These are phyloP conservation scores for Geotrichum fermentans DNA, from an alignment of 1,139 yeast species.

Conservation along the genomic window DNA sequence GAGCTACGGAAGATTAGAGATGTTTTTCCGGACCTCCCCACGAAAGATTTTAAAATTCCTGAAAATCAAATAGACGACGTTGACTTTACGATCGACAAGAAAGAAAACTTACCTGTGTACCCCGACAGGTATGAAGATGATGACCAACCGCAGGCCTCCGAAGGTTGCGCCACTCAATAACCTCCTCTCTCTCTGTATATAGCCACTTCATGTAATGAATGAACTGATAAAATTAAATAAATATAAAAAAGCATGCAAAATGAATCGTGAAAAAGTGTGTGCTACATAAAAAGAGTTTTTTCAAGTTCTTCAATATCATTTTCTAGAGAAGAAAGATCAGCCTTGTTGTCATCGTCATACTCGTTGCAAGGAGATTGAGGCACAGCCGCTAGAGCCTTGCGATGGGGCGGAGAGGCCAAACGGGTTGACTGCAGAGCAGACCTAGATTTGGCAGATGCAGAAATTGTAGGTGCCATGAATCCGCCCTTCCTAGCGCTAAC, in stretches of 20 bases:
- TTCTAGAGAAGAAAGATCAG: constrained; percentile 10
- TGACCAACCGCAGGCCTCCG: constrained; percentile 7
- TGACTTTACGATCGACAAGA: constrained; percentile 18
- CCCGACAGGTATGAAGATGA: constrained; percentile 14
- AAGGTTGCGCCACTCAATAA: constrained; percentile 20
- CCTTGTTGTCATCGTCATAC: constrained; percentile 12
- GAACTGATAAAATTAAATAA: not conserved
- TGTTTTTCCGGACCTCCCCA: constrained; percentile 26
- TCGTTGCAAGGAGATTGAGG: constrained; percentile 11
- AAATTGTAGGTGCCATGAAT: constrained; percentile 16
- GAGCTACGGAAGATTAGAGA: constrained; percentile 29
- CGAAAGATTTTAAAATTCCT: constrained; percentile 17
- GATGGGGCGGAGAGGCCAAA: not conserved
- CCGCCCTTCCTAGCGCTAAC: constrained; percentile 4
- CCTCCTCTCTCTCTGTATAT: constrained; percentile 4
- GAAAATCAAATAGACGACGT: constrained; percentile 22
- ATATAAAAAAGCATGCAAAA: not conserved
- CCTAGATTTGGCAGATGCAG: constrained; percentile 14
- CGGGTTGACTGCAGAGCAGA: not conserved
- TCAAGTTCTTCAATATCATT: constrained; percentile 16
- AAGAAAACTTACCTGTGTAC: constrained; percentile 15
- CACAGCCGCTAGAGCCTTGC: not conserved
- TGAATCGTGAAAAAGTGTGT: not conserved
- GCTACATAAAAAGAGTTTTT: constrained; percentile 6
- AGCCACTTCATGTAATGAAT: no score